Conservation (phyloP, 441 rosid species). For the Biscutella laevigata region DNA sequence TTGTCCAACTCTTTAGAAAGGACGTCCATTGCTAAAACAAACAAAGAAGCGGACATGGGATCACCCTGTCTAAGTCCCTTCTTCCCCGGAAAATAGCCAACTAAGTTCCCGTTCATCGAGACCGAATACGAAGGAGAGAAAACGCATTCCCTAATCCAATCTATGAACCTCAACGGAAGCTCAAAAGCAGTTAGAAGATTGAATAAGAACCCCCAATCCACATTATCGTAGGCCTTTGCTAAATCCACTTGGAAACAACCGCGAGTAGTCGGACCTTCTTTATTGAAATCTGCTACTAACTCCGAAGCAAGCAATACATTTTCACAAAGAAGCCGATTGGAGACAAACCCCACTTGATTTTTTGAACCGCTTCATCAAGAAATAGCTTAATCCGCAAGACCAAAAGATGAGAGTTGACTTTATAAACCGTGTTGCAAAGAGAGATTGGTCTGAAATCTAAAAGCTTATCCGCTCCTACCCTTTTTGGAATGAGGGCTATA, state of each 20-base stretch:
- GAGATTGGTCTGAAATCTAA: too few relatives aligned
- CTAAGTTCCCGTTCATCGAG: not conserved
- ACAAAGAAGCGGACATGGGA: not conserved
- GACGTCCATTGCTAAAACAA: not conserved
- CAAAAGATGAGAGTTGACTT: too few relatives aligned
- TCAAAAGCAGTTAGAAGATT: not conserved
- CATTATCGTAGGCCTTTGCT: not conserved
- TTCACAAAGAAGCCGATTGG: too few relatives aligned
- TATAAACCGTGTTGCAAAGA: too few relatives aligned
- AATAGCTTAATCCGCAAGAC: too few relatives aligned
- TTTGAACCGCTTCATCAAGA: too few relatives aligned
- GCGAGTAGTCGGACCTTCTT: too few relatives aligned
- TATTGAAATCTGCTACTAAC: too few relatives aligned
- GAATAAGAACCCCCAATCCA: not conserved
- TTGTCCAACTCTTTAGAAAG: not conserved
- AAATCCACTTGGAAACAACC: not conserved
- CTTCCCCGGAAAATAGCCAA: not conserved
- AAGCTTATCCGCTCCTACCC: too few relatives aligned
- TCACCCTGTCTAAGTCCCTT: not conserved
- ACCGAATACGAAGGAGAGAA: not conserved
- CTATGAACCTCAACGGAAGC: not conserved
- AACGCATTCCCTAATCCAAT: not conserved
- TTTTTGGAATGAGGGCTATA: too few relatives aligned
- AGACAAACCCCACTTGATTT: too few relatives aligned
- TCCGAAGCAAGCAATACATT: too few relatives aligned